A percentile compares a stretch with the other conserved stretches of the same genome.
These are phyloP conservation scores for Linnemannia exigua DNA, from an alignment of 192 early-diverging fungal genomes.

Conservation along the genomic window DNA sequence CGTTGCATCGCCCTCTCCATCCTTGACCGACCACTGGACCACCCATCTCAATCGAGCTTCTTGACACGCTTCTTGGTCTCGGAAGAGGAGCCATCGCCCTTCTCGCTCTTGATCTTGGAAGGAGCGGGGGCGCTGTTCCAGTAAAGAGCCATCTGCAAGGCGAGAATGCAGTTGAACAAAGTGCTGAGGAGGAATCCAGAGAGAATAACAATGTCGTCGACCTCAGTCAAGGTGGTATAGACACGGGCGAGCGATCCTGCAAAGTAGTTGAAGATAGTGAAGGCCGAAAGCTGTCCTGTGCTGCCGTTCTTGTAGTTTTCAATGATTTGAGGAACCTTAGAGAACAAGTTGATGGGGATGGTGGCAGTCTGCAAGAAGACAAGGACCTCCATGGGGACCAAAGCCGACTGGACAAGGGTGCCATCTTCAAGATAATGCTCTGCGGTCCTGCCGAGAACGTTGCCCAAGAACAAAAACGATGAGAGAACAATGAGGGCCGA, in stretches of 20 bases:
- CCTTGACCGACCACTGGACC: slow-evolving; percentile 53
- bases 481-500: slow-evolving; percentile 59
- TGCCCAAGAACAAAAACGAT: slow-evolving; percentile 53
- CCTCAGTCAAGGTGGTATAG: slow-evolving; percentile 93
- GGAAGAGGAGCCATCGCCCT: slow-evolving; percentile 12
- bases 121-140: slow-evolving; percentile 66
- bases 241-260: slow-evolving; percentile 89
- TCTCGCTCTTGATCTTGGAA: slow-evolving; percentile 24
- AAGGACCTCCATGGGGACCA: slow-evolving; percentile 70
- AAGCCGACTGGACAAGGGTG: slow-evolving; percentile 62
- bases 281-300: slow-evolving; percentile 92
- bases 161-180: slow-evolving; percentile 82
- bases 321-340: slow-evolving; percentile 92
- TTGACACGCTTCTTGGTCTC: slow-evolving; percentile 48
- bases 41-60: slow-evolving; percentile 59
- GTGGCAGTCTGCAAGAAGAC: slow-evolving; percentile 78
- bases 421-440: slow-evolving; percentile 43
- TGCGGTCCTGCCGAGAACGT: slow-evolving; percentile 27
- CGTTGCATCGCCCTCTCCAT: slow-evolving; percentile 26
- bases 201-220: slow-evolving; percentile 87
- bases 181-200: slow-evolving; percentile 76
- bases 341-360: slow-evolving; percentile 83
- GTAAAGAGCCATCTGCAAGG: slow-evolving; percentile 84
- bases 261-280: slow-evolving; percentile 92
- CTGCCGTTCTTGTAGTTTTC: slow-evolving; percentile 85